Evolutionary conservation across 352 stramenopile species (phyloP).

Genomic region (Globisporangium alternatum): DNA sequence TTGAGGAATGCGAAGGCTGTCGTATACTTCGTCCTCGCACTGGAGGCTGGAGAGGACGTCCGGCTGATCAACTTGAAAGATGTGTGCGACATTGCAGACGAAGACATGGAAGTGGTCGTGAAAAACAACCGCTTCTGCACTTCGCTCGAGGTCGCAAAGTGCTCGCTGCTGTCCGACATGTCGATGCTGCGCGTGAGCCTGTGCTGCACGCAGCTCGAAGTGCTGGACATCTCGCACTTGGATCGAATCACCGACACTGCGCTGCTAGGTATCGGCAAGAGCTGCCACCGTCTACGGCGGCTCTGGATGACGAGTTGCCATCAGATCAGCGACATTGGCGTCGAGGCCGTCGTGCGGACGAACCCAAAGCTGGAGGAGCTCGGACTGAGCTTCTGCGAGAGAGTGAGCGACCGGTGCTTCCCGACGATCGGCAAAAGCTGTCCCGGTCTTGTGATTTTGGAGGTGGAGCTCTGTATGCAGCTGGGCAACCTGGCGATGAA

Average conservation of each 20-base stretch:
- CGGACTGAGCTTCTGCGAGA: slow-evolving; percentile 59
- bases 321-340: slow-evolving; percentile 71
- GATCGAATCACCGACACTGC: slow-evolving; percentile 52
- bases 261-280: slow-evolving; percentile 45
- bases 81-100: slow-evolving; percentile 41
- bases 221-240: slow-evolving; percentile 78
- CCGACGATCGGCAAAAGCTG: slow-evolving; percentile 48
- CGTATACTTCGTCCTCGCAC: slow-evolving; percentile 58
- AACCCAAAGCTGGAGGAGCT: slow-evolving; percentile 60
- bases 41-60: slow-evolving; percentile 52
- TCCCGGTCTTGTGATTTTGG: slow-evolving; percentile 34
- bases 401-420: slow-evolving; percentile 63
- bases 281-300: slow-evolving; percentile 46
- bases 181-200: slow-evolving; percentile 37
- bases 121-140: slow-evolving; percentile 55
- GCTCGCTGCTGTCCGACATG: slow-evolving; percentile 35
- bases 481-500: slow-evolving; percentile 53
- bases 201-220: slow-evolving; percentile 64
- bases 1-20: slow-evolving; percentile 49
- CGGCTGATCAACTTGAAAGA: slow-evolving; percentile 52
- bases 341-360: slow-evolving; percentile 55
- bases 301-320: slow-evolving; percentile 59
- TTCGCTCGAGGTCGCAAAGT: slow-evolving; percentile 38
- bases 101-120: slow-evolving; percentile 61
- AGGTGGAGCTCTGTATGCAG: slow-evolving; percentile 68